A percentile compares a stretch with the other conserved stretches of the same genome.
These are phyloP conservation scores for Hemisphaericaspora subhashii DNA, from an alignment of 1,139 yeast genomes.

Conservation along the genomic window DNA sequence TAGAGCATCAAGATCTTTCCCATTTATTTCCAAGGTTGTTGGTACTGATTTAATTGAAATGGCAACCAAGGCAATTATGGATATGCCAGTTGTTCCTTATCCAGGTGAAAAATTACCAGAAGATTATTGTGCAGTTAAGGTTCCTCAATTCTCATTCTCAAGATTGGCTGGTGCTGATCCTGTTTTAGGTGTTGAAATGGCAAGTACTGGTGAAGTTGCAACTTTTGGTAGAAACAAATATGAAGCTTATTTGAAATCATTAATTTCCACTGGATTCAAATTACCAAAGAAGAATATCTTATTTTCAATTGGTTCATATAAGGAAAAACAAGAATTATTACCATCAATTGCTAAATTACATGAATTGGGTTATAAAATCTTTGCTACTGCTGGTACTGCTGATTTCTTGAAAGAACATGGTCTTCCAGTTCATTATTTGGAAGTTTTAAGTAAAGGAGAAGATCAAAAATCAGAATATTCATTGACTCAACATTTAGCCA, in stretches of 20 bases:
- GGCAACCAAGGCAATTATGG: conserved; percentile 97
- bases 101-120: conserved; percentile 88
- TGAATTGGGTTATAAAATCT: conserved; percentile 84
- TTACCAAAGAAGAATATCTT: conserved; percentile 93
- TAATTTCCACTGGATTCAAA: conserved; percentile 92
- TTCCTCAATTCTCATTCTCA: conserved; percentile 97
- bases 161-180: conserved; percentile 99
- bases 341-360: conserved; percentile 82
- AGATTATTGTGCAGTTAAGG: conserved; percentile 95
- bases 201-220: conserved; percentile 99
- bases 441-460: conserved; percentile 72
- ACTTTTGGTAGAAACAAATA: conserved; percentile 94
- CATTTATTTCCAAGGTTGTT: conserved; percentile 96
- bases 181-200: conserved; percentile 98
- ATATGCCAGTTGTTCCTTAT: conserved; percentile 81
- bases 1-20: conserved; percentile 98
- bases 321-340: conserved; percentile 90
- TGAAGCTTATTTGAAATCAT: conserved; percentile 94
- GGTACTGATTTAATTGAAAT: conserved; percentile 96
- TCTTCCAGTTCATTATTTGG: conserved; percentile 92
- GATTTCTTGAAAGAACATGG: conserved; percentile 95
- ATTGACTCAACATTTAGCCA: conserved; percentile 92
- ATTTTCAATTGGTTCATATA: conserved; percentile 94
- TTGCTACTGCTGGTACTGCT: conserved; percentile 99
- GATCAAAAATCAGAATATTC: conserved; percentile 92